Base-by-base conservation (phyloP, 805 yeast genomes). In the Isabelozyma rhagii region DNA sequence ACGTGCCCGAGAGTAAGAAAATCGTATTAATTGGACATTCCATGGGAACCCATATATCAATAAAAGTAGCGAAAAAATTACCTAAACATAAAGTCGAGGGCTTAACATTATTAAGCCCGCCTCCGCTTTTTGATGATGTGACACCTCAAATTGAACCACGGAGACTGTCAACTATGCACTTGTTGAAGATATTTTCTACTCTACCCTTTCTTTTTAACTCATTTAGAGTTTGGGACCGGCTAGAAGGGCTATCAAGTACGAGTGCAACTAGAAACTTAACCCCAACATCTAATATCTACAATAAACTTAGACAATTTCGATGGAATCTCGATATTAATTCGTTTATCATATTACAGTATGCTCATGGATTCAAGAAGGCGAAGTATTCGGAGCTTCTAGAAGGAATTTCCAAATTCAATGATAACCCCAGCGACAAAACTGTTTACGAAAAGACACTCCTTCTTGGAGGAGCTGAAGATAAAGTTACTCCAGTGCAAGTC, bases 271-370 rank as follows among this genome's bases (percentile, higher is more conserved):
- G 87, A 15, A 84, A 83, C 69, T 68, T 85, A 2, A 56, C 63
- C 5, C 48, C 40, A 4, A 43, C 51, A 5, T 68, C 67, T 17
- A 66, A 70, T 31, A 57, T 71, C 14, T 72, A 67, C 56, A 74
- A 75, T 44, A 76, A 81, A 46, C 60, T 77, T 42, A 69, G 82
- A 15, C 96, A 87, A 63, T 72, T 87, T 39, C 67, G 89, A 44
- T 84, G 89, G 85, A 87, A 88, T 61, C 58, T 86, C 52, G 89
- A 85, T 62, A 78, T 85, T 13, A 72, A 79, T 45, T 76, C 90
- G 0, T 52, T 55, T 8, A 69, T 81, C 1, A 77, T 87, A 62
- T 65, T 87, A 47, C 71, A 74, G 47, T 83, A 85, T 53, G 70
- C 80, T 1, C 52, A 63, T 36, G 84, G 85, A 2, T 79, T 84